Evolutionary conservation across 2,329 filamentous ascomycete genomes (phyloP), one percentile per base, ranked within the genome.

Genomic region (Talaromyces verruculosus): DNA sequence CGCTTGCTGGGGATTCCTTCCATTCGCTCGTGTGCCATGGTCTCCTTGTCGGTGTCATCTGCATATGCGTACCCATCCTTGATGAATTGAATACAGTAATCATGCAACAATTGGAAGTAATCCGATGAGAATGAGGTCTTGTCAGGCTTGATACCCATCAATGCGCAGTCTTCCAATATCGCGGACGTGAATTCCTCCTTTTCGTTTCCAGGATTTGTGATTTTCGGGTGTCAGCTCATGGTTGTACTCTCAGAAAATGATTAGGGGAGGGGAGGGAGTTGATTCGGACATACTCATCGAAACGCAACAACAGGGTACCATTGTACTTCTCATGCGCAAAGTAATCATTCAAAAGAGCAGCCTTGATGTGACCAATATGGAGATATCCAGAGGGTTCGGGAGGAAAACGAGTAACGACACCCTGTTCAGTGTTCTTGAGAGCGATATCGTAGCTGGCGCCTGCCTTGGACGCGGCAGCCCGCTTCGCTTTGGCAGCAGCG

Each of bases 311-410:
- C 72, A 99, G 84, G 73, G 90, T 96, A 73, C 95, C 95, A 67
- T 94, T 89, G 84, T 96, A 96, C 72, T 92, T 91, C 77, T 93
- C 90, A 79, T 97, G 93, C 53, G 93, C 94, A 72, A 98, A 98
- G 84, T 96, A 98, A 78, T 98, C 93, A 82, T 95, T 97, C 65
- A 98, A 87, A 64, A 96, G 85, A 5, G 93, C 93, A 35, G 93
- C 93, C 82, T 98, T 98, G 71, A 93, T 92, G 82, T 98, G 94
- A 63, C 94, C 94, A 69, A 97, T 96, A 81, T 97, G 94, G 53
- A 97, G 87, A 77, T 96, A 97, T 68, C 93, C 93, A 71, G 92
- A 97, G 69, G 94, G 94, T 88, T 97, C 94, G 3, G 94, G 94
- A 17, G 94, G 89, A 81, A 98, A 98, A 72, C 93, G 86, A 25